Conservation (phyloP, 2,329 filamentous ascomycete genomes). For the Akanthomyces lecanii region DNA sequence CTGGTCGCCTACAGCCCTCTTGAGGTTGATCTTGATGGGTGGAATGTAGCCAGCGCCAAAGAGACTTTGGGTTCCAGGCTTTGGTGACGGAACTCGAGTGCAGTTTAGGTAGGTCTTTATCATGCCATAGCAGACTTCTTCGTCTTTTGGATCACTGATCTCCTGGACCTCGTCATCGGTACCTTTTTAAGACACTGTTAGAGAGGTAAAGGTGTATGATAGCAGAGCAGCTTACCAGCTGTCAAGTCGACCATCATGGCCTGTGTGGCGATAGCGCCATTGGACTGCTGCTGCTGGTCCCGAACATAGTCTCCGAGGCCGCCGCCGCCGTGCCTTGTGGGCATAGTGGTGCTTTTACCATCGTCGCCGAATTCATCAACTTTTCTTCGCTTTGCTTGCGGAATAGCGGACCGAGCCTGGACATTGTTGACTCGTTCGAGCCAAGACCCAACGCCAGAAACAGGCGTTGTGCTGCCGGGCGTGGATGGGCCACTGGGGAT, state of each 20-base stretch:
- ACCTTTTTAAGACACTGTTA: constrained; percentile 22
- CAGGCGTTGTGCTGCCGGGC: constrained; percentile 25
- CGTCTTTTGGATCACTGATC: constrained; percentile 55
- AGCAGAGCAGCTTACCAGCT: constrained; percentile 36
- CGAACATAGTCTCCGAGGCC: constrained; percentile 64
- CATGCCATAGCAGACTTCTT: constrained; percentile 79
- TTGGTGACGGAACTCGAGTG: constrained; percentile 63
- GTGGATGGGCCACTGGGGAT: constrained; percentile 32
- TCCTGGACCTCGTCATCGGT: constrained; percentile 56
- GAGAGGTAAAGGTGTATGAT: constrained; percentile 22
- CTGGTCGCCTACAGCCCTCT: constrained; percentile 51
- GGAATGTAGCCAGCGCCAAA: constrained; percentile 63
- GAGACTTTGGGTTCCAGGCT: constrained; percentile 56
- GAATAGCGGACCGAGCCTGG: constrained; percentile 55
- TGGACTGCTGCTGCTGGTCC: constrained; percentile 49
- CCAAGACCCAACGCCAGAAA: constrained; percentile 51
- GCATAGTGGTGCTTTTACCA: constrained; percentile 34
- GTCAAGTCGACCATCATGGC: constrained; percentile 56
- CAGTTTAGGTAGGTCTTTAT: constrained; percentile 66
- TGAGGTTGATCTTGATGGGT: constrained; percentile 67
- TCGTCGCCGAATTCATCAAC: constrained; percentile 42
- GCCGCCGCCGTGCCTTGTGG: constrained; percentile 43
- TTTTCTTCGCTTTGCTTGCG: constrained; percentile 64
- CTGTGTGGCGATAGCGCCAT: constrained; percentile 25
- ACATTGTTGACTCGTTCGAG: constrained; percentile 76